Evolutionary conservation across 768 basidiomycete species (phyloP).

Genomic region (Lactarius vividus): DNA sequence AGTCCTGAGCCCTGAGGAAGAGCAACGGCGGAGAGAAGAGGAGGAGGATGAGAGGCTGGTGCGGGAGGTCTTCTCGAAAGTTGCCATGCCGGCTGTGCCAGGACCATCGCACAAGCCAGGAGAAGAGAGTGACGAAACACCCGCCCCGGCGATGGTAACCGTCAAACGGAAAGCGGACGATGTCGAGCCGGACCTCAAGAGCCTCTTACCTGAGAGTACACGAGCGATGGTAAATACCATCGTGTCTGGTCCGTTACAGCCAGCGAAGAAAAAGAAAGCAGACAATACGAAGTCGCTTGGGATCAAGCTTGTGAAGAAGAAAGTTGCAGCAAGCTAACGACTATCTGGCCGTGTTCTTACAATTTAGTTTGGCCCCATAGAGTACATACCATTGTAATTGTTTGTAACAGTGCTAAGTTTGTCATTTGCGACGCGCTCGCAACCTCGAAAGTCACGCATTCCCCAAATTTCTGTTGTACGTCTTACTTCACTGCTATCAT

Average conservation of each 20-base stretch:
- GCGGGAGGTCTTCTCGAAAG: slow-evolving; percentile 81
- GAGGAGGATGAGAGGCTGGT: slow-evolving; percentile 93
- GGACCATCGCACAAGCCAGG: slow-evolving; percentile 13
- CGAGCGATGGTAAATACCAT: slow-evolving; percentile 54
- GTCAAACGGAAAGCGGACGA: slow-evolving; percentile 85
- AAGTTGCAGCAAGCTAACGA: slow-evolving; percentile 10
- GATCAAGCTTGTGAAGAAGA: slow-evolving; percentile 29
- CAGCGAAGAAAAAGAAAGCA: slow-evolving; percentile 60
- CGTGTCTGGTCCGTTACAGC: slow-evolving; percentile 39
- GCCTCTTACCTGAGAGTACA: slow-evolving; percentile 63
- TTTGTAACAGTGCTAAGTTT: background rate
- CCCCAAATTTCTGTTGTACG: background rate
- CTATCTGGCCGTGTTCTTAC: background rate
- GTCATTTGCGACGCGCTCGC: background rate
- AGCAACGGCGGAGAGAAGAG: slow-evolving; percentile 64
- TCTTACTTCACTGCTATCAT: slow-evolving; percentile 3
- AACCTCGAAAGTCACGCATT: background rate
- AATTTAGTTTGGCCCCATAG: background rate
- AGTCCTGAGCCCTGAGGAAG: slow-evolving; percentile 74
- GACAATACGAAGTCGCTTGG: slow-evolving; percentile 29
- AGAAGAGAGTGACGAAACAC: slow-evolving; percentile 31
- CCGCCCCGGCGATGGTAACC: slow-evolving; percentile 46
- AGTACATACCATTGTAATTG: background rate
- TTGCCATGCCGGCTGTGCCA: slow-evolving; percentile 40
- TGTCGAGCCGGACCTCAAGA: slow-evolving; percentile 68